Percentiles rank a stretch among this genome's conserved stretches.
Evolutionary conservation across 306 rosid species (phyloP).

Genomic region (Vigna hirtella): DNA sequence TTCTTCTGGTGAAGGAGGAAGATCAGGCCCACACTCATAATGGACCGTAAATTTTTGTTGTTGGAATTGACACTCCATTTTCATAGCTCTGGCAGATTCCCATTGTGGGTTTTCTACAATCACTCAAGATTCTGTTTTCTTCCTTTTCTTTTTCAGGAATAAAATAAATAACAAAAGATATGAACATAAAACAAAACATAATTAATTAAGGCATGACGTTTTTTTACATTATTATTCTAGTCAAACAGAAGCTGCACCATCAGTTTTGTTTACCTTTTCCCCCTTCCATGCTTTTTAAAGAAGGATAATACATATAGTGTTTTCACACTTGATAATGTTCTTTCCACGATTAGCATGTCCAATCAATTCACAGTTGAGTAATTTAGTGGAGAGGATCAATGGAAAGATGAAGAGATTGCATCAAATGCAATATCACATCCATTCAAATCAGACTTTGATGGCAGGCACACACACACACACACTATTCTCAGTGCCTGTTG

Average conservation of each 20-base stretch:
- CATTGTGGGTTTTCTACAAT: conserved; percentile 42
- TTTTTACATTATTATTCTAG: conserved; percentile 33
- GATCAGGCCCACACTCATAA: conserved; percentile 60
- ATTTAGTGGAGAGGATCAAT: conserved; percentile 49
- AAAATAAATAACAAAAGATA: conserved; percentile 6
- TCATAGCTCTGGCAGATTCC: conserved; percentile 45
- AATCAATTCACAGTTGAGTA: conserved; percentile 42
- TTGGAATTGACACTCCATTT: conserved; percentile 46
- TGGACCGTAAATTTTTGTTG: conserved; percentile 48
- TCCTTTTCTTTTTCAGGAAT: conserved; percentile 24
- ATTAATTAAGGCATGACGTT: conserved; percentile 21
- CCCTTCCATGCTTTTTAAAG: conserved; percentile 35
- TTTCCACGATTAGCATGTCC: conserved; percentile 48
- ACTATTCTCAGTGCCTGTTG: conserved; percentile 21
- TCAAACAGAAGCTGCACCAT: conserved; percentile 33
- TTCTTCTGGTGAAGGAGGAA: conserved; percentile 50
- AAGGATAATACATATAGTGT: conserved; percentile 7
- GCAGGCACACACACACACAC: not conserved
- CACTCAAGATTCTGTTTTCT: conserved; percentile 39
- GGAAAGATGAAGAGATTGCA: conserved; percentile 44
- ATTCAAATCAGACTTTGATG: conserved; percentile 39
- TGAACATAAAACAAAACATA: not conserved
- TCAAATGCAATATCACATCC: conserved; percentile 41
- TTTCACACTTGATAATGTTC: conserved; percentile 41
- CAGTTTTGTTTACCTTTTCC: not conserved